phyloP scores from a whole-genome alignment of 2,329 filamentous ascomycete species.

The Xylaria multiplex region DNA sequence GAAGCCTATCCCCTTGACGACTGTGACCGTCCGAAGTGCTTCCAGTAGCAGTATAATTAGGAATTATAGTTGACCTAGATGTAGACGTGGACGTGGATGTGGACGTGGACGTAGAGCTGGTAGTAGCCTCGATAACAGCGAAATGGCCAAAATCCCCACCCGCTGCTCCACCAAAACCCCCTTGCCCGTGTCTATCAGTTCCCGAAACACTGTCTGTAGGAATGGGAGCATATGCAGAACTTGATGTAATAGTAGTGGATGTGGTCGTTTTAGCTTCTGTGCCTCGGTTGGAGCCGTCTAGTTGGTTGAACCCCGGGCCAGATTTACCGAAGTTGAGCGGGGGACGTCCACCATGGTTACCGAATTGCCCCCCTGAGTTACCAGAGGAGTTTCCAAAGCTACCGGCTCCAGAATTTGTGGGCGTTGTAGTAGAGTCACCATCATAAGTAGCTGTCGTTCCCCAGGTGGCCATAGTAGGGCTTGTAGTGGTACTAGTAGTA shows the following conservation, averaged over 20 bases:
- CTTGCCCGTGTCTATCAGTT: background rate
- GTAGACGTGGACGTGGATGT: background rate
- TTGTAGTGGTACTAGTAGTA: background rate
- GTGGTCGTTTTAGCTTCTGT: background rate
- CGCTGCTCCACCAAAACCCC: background rate
- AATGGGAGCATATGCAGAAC: background rate
- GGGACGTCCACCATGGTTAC: background rate
- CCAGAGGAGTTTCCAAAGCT: background rate
- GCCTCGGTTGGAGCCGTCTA: background rate
- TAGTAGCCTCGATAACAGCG: background rate
- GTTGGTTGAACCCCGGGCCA: background rate
- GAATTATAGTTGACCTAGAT: background rate
- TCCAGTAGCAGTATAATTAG: background rate
- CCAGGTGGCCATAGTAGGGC: background rate
- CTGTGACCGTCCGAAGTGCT: background rate
- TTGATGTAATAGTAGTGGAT: slow-evolving; percentile 1
- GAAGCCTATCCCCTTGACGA: background rate
- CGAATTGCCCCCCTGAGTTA: background rate
- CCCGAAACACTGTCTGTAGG: background rate
- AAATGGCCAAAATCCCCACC: background rate
- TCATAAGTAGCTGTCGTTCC: slow-evolving; percentile 9
- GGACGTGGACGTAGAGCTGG: background rate
- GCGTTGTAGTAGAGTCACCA: background rate
- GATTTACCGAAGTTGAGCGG: slow-evolving; percentile 10
- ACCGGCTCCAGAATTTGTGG: background rate